Evolutionary conservation across 2,329 filamentous ascomycete genomes (phyloP).

Genomic region (Calonectria multiphialidica): DNA sequence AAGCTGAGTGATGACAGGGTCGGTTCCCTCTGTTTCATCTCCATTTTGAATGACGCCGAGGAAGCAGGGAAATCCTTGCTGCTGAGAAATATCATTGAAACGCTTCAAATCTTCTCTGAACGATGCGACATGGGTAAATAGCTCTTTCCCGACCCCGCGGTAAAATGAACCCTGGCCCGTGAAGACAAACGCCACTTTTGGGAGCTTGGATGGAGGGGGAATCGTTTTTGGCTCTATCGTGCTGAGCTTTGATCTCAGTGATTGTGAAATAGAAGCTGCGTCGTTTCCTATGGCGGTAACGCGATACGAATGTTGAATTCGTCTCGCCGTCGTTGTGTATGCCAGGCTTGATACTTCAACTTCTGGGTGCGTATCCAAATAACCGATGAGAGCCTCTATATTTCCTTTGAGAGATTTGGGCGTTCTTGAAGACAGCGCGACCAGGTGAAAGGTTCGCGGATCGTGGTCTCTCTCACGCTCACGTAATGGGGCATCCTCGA

Average conservation of each 20-base stretch:
- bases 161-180: conserved; percentile 59
- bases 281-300: conserved; percentile 58
- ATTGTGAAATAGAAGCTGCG: conserved; percentile 17
- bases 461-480: conserved; percentile 60
- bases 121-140: conserved; percentile 45
- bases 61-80: conserved; percentile 53
- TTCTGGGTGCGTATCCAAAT: conserved; percentile 64
- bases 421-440: conserved; percentile 69
- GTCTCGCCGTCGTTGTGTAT: conserved; percentile 77
- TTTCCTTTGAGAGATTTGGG: conserved; percentile 70
- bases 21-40: conserved; percentile 39
- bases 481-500: conserved; percentile 71
- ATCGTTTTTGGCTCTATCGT: conserved; percentile 32
- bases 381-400: conserved; percentile 64
- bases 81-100: conserved; percentile 47
- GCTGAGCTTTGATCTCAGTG: conserved; percentile 18
- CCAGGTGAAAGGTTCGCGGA: conserved; percentile 67
- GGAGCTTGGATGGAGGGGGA: conserved; percentile 26
- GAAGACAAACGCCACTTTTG: conserved; percentile 56
- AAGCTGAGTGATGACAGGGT: conserved; percentile 50
- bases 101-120: conserved; percentile 50
- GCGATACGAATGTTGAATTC: conserved; percentile 70
- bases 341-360: conserved; percentile 69
- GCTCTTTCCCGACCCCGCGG: conserved; percentile 46
- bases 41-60: conserved; percentile 57